Percentiles rank a stretch among this genome's conserved stretches.
Evolutionary conservation across 257 asterid species (phyloP).

Genomic region (Solanum paucissectum): DNA sequence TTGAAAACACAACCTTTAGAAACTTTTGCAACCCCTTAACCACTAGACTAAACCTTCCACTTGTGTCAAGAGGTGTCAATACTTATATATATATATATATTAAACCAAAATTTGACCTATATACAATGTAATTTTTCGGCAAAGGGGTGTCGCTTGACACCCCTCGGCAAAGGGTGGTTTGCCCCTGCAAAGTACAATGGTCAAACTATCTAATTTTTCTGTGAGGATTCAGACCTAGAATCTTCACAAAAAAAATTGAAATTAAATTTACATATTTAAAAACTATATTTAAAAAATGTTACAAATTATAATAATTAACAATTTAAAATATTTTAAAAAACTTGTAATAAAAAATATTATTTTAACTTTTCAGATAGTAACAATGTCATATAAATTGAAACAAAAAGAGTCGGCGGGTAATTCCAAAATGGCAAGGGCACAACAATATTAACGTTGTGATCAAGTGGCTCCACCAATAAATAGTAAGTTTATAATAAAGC

Average conservation of each 20-base stretch:
- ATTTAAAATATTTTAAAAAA: not conserved
- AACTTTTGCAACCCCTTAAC: no score
- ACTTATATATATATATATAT: no score
- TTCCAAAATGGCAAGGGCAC: not conserved
- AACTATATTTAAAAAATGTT: not conserved
- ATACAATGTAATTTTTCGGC: no score
- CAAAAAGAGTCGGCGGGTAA: not conserved
- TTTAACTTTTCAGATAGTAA: not conserved
- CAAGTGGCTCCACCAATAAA: not conserved
- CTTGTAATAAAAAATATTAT: rapidly evolving
- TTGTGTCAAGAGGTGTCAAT: no score
- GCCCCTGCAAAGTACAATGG: not conserved
- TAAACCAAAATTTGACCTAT: no score
- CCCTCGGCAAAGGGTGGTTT: no score
- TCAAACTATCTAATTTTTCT: not conserved
- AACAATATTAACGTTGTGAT: not conserved
- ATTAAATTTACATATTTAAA: not conserved
- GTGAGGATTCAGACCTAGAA: not conserved
- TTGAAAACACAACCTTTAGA: no score
- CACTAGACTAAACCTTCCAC: no score
- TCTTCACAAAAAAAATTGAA: not conserved
- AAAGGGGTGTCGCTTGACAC: no score
- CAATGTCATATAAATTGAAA: not conserved
- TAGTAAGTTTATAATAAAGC: not conserved
- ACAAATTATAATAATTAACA: not conserved